A percentile compares a stretch with the other conserved stretches of the same genome.
These are phyloP conservation scores for Diplocarpon mali DNA, from an alignment of 2,329 filamentous ascomycete species.

Conservation along the genomic window DNA sequence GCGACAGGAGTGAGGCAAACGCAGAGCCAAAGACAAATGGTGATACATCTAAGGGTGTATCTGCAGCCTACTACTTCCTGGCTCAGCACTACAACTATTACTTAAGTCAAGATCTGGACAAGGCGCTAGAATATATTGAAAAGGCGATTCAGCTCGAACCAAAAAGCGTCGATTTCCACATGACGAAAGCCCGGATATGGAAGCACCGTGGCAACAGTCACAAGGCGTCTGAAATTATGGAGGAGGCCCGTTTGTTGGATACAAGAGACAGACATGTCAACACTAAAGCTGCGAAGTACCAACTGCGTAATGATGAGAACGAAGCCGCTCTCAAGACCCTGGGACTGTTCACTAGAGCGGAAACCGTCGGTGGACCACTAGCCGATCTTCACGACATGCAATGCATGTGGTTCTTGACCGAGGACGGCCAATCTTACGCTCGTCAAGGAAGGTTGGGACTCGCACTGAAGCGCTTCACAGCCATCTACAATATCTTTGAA, in stretches of 20 bases:
- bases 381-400: constrained; percentile 96
- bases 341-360: constrained; percentile 86
- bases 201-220: constrained; percentile 76
- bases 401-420: constrained; percentile 91
- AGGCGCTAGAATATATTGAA: constrained; percentile 74
- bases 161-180: constrained; percentile 78
- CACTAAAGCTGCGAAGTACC: constrained; percentile 95
- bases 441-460: constrained; percentile 73
- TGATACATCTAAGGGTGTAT: constrained; percentile 52
- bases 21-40: constrained; percentile 32
- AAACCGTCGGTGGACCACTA: constrained; percentile 76
- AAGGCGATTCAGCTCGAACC: constrained; percentile 71
- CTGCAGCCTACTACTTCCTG: constrained; percentile 82
- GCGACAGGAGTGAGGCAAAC: constrained; percentile 35
- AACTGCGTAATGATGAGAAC: constrained; percentile 83
- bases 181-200: constrained; percentile 90
- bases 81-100: constrained; percentile 96
- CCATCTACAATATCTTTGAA: constrained; percentile 87
- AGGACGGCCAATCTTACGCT: constrained; percentile 83
- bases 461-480: constrained; percentile 84
- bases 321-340: constrained; percentile 79
- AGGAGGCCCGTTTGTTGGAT: constrained; percentile 74
- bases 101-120: constrained; percentile 70
- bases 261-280: constrained; percentile 94
- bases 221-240: constrained; percentile 80